These are phyloP conservation scores for Saccharomycopsis crataegensis DNA, from an alignment of 1,139 yeast species.

Conservation along the genomic window DNA sequence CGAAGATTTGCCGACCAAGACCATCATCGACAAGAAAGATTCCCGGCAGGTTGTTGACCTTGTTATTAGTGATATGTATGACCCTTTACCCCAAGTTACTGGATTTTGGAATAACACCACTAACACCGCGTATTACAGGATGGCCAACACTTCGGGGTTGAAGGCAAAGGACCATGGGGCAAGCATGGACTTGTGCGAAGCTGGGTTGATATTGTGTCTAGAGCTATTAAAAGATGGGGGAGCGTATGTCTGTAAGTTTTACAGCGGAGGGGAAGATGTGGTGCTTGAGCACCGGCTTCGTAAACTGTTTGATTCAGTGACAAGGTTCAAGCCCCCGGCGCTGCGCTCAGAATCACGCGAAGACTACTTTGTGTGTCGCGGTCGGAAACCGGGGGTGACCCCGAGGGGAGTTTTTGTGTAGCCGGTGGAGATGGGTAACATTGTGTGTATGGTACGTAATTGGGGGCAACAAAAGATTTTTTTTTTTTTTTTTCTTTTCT, in stretches of 20 bases:
- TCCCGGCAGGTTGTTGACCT: conserved; percentile 48
- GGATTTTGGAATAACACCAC: conserved; percentile 70
- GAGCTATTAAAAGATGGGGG: conserved; percentile 67
- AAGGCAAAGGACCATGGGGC: conserved; percentile 53
- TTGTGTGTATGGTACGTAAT: too few species aligned
- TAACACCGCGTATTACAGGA: conserved; percentile 70
- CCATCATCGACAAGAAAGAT: background rate
- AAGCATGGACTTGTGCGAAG: conserved; percentile 80
- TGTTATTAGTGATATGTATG: conserved; percentile 82
- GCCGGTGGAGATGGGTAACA: too few species aligned
- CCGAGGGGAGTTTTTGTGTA: background rate
- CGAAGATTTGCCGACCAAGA: background rate
- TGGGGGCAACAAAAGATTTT: too few species aligned
- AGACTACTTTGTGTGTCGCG: conserved; percentile 59
- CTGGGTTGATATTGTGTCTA: conserved; percentile 71
- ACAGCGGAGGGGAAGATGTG: conserved; percentile 61
- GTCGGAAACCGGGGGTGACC: conserved; percentile 31
- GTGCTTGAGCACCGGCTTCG: conserved; percentile 48
- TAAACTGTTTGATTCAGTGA: conserved; percentile 53
- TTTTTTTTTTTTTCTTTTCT: too few species aligned
- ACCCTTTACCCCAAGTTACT: conserved; percentile 55
- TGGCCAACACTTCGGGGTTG: conserved; percentile 66
- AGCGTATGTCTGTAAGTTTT: conserved; percentile 63
- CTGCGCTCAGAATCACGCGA: conserved; percentile 60
- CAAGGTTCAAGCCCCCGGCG: conserved; percentile 51